Percentiles rank a stretch among this genome's conserved stretches.
These are phyloP conservation scores for Trifolium pratense DNA, from an alignment of 306 rosid genomes.

Conservation along the genomic window DNA sequence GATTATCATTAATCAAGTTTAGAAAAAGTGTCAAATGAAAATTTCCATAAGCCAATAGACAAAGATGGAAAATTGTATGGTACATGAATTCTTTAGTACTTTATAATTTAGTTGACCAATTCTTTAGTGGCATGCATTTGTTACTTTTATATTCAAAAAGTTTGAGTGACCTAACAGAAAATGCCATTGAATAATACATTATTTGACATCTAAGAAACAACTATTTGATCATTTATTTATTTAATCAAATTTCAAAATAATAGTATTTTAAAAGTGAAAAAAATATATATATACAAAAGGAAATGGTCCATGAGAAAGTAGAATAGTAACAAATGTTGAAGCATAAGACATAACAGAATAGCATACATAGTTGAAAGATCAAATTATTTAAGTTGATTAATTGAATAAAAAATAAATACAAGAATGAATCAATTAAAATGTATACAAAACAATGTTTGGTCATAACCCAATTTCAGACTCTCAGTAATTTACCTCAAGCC, in stretches of 20 bases:
- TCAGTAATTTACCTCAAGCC: conserved; percentile 28
- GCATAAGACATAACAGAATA: background rate
- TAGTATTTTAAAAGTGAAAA: background rate
- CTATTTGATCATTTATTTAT: conserved; percentile 20
- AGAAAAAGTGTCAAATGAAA: background rate
- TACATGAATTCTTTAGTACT: background rate
- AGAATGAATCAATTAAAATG: conserved; percentile 44
- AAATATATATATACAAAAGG: background rate
- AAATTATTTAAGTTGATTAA: conserved; percentile 32
- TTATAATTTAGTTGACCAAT: conserved; percentile 28
- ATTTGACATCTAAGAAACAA: conserved; percentile 27
- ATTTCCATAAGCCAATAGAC: background rate
- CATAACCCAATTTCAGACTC: conserved; percentile 35
- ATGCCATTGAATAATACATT: conserved; percentile 34
- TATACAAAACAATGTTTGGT: conserved; percentile 40
- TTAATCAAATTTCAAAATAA: background rate
- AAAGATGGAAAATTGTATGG: conserved; percentile 30
- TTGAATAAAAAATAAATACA: conserved; percentile 29
- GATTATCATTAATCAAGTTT: conserved; percentile 2
- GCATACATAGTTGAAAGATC: conserved; percentile 7
- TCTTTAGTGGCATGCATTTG: conserved; percentile 31
- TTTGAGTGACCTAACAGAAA: conserved; percentile 37
- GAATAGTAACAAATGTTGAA: conserved; percentile 20
- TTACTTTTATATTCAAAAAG: conserved; percentile 8
- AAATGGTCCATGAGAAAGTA: conserved; percentile 21